Conservation (phyloP, 202 grass and related monocot genomes). For the Alloteropsis angusta region DNA sequence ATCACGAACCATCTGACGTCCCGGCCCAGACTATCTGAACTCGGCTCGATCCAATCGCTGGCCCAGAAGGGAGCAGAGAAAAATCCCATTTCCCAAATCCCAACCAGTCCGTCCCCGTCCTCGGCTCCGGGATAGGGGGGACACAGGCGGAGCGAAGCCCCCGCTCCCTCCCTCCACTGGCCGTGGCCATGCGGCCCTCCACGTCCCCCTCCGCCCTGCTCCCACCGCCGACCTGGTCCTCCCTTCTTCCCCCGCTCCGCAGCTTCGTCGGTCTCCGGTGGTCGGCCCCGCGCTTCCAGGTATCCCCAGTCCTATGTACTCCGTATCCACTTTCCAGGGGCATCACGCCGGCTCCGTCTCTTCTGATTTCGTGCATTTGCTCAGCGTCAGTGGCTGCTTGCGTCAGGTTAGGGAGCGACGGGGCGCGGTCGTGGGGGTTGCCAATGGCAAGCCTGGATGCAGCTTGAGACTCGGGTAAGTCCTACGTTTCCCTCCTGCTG, state of each 20-base stretch:
- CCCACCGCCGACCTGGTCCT: constrained; percentile 10
- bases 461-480: constrained; percentile 23
- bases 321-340: neutral
- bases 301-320: neutral
- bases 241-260: neutral
- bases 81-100: neutral
- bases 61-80: neutral
- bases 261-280: constrained; percentile 37
- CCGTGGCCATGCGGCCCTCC: constrained; percentile 19
- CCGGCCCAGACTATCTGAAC: neutral
- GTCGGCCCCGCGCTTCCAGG: constrained; percentile 13
- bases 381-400: neutral
- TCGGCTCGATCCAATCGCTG: neutral
- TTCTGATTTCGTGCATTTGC: neutral
- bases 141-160: neutral
- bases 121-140: neutral
- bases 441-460: neutral
- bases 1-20: neutral
- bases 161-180: neutral
- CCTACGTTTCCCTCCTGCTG: neutral
- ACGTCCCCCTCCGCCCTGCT: neutral
- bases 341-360: neutral
- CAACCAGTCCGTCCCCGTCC: neutral
- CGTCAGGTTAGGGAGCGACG: constrained; percentile 21
- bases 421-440: neutral